Evolutionary conservation across 768 basidiomycete species (phyloP).

Genomic region (Boletus vinaceobasis): DNA sequence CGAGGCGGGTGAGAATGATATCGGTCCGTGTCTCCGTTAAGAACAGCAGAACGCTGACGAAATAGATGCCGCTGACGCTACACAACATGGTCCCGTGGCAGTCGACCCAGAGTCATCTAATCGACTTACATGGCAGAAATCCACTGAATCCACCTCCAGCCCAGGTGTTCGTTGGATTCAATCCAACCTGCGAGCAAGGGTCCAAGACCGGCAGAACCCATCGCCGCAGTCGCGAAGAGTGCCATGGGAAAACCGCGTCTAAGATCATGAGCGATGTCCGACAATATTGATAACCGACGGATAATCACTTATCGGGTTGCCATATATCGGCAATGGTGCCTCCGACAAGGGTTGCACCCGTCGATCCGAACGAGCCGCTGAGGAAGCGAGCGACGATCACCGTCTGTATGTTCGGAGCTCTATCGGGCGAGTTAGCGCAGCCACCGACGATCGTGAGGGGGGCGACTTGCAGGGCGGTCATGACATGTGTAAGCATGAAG

Average conservation of each 20-base stretch:
- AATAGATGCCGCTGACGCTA: constrained; percentile 52
- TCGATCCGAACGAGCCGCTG: constrained; percentile 64
- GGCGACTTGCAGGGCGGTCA: constrained; percentile 28
- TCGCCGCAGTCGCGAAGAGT: constrained; percentile 58
- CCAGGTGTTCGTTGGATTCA: constrained; percentile 51
- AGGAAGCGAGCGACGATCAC: constrained; percentile 67
- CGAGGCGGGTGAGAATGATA: constrained; percentile 65
- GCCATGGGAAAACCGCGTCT: constrained; percentile 81
- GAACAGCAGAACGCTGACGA: constrained; percentile 48
- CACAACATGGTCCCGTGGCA: not conserved
- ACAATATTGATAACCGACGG: not conserved
- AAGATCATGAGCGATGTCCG: constrained; percentile 7
- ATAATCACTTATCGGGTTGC: constrained; percentile 52
- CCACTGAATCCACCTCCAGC: constrained; percentile 88
- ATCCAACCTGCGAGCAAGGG: constrained; percentile 66
- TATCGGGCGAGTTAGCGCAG: constrained; percentile 13
- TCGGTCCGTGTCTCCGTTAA: constrained; percentile 73
- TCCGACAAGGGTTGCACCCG: constrained; percentile 69
- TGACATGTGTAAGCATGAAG: constrained; percentile 51
- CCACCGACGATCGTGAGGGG: not conserved
- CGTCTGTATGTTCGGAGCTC: constrained; percentile 49
- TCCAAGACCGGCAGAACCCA: constrained; percentile 62
- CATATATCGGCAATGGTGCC: constrained; percentile 75
- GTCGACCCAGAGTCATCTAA: not conserved
- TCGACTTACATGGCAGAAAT: constrained; percentile 57